Conservation (phyloP, 257 asterid species). For the Echium plantagineum region DNA sequence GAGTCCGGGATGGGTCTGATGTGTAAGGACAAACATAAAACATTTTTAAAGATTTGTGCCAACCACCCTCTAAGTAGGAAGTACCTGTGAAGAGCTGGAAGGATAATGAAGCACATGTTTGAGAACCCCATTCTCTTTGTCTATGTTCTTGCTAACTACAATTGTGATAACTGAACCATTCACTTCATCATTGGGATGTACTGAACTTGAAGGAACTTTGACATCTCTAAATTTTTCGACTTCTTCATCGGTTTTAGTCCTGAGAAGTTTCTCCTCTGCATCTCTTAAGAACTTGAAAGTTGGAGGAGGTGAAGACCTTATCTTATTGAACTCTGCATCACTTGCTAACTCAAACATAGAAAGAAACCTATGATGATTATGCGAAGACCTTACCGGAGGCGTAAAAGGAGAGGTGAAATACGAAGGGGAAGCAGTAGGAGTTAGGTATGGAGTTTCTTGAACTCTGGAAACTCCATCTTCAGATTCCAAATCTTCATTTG, state of each 20-base stretch:
- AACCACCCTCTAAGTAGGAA: conserved; percentile 17
- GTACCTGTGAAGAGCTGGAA: conserved; percentile 19
- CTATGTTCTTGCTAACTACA: conserved; percentile 13
- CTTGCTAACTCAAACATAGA: conserved; percentile 27
- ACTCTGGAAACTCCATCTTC: conserved; percentile 40
- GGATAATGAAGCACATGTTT: conserved; percentile 10
- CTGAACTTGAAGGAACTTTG: not conserved
- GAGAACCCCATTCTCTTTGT: conserved; percentile 11
- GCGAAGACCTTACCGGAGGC: conserved; percentile 14
- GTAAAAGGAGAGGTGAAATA: conserved; percentile 63
- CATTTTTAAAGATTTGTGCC: too few relatives aligned
- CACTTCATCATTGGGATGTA: not conserved
- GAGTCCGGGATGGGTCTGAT: too few relatives aligned
- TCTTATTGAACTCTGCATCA: conserved; percentile 33
- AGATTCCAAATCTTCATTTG: conserved; percentile 67
- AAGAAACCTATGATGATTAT: not conserved
- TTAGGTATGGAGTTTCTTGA: conserved; percentile 54
- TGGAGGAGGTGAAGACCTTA: conserved; percentile 31
- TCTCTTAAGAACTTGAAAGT: conserved; percentile 29
- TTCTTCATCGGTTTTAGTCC: conserved; percentile 14
- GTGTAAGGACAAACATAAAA: too few relatives aligned
- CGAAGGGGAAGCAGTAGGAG: conserved; percentile 55
- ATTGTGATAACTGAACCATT: conserved; percentile 23
- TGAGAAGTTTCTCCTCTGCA: conserved; percentile 24
- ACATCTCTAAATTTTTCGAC: not conserved